Evolutionary conservation across 1,284 basidiomycete genomes (phyloP).

Genomic region (Heterobasidion occidentale): DNA sequence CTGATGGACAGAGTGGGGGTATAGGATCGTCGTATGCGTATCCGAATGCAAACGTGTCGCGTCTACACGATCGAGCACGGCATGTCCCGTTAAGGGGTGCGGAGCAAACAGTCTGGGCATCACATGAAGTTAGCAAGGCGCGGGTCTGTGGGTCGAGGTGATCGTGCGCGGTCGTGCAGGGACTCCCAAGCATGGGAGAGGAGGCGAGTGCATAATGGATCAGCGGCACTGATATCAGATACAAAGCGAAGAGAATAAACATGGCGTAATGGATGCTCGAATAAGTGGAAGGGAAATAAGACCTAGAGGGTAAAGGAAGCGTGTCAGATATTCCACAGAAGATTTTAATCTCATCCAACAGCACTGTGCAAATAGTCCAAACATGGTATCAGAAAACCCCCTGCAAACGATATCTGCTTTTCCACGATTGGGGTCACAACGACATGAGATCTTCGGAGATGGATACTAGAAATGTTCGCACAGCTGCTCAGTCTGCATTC

Average conservation of each 20-base stretch:
- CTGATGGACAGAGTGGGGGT: conserved; percentile 49
- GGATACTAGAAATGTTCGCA: no score
- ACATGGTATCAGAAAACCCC: no score
- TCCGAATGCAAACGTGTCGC: conserved; percentile 58
- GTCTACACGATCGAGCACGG: conserved; percentile 42
- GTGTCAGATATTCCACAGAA: no score
- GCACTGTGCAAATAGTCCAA: no score
- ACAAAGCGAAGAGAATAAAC: background rate
- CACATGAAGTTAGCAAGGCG: conserved; percentile 59
- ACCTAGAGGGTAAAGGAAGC: no score
- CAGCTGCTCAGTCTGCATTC: no score
- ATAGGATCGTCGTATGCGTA: conserved; percentile 34
- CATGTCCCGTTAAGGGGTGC: conserved; percentile 35
- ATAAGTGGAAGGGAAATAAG: no score
- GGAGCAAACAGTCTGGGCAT: conserved; percentile 53
- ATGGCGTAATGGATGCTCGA: no score
- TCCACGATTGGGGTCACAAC: no score
- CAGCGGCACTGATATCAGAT: background rate
- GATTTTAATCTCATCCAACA: no score
- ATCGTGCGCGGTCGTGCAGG: conserved; percentile 31
- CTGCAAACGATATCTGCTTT: no score
- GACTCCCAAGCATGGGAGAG: conserved; percentile 12
- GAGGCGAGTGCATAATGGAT: background rate
- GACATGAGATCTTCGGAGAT: no score
- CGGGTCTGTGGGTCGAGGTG: conserved; percentile 52